A percentile compares a stretch with the other conserved stretches of the same genome.
Evolutionary conservation across 306 rosid genomes (phyloP).

Genomic region (Vigna mungo): DNA sequence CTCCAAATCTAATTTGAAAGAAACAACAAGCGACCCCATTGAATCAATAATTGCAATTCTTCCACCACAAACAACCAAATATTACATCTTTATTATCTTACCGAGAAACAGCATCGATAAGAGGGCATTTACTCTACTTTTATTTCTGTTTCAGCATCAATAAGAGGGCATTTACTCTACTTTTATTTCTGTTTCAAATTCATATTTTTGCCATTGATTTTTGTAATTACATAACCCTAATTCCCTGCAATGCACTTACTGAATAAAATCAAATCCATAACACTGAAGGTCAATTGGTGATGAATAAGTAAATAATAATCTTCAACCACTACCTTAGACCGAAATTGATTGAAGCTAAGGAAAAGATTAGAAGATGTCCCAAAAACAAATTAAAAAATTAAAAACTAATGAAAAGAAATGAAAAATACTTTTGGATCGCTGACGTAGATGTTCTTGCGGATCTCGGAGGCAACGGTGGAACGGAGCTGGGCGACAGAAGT

Average conservation of each 20-base stretch:
- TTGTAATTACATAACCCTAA: not conserved
- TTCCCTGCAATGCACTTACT: not conserved
- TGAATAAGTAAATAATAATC: not conserved
- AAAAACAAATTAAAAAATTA: too few relatives aligned
- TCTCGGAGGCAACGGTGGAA: conserved; percentile 76
- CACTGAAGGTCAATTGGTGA: not conserved
- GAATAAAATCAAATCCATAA: conserved; percentile 11
- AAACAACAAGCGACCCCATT: not conserved
- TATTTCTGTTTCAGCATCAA: too few relatives aligned
- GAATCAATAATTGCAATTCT: not conserved
- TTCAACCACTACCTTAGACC: not conserved
- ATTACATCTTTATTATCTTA: not conserved
- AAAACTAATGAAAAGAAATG: not conserved
- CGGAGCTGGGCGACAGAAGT: conserved; percentile 73
- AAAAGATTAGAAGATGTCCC: too few relatives aligned
- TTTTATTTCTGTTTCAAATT: too few relatives aligned
- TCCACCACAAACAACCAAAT: not conserved
- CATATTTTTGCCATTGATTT: not conserved
- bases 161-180: too few relatives aligned
- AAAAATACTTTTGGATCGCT: conserved; percentile 74
- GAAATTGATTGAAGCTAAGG: not conserved
- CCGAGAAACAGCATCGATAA: too few relatives aligned
- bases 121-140: too few relatives aligned
- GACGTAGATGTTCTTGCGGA: conserved; percentile 76
- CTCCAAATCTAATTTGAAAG: conserved; percentile 13